Base-by-base conservation (phyloP, 2,329 filamentous ascomycete species). In the Neonectria ditissima region DNA sequence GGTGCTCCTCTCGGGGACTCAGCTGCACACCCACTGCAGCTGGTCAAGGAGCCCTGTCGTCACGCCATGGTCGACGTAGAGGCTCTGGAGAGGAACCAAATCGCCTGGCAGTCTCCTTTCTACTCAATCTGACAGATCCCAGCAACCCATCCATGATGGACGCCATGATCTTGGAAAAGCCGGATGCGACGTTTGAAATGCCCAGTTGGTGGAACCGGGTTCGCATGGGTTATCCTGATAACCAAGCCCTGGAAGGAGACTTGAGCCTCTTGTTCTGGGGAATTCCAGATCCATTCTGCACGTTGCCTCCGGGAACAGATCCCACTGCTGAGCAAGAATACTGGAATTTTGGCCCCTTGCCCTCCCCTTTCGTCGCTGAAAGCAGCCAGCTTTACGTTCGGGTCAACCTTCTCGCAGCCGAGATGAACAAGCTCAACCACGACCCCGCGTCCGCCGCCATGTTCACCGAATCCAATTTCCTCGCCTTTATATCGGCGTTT, bases 401-500 rank as follows among this genome's bases (percentile, higher is more conserved):
- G 7, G 22, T 47, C 8, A 47, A 10, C 20, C 22, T 47, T 10
- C 44, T 47, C 9, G 22, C 14, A 11, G 26, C 44, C 44, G 44
- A 26, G 24, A 8, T 47, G 24, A 5, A 47, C 8, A 24, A 28
- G 5, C 6, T 47, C 13, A 28, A 47, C 6, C 22, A 28, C 3
- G 44, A 26, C 22, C 22, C 24, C 14, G 16, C 14, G 26, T 48
- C 26, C 16, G 45, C 10, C 2, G 5, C n/a, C 5, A 4, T 70
- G 22, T 65, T 70, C 1, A 50, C 60, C 0, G 1, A 28, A 0
- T n/a, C 22, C 0, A 68, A 66, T 22, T 69, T 70, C 6, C 55
- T 62, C 11, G 39, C 55, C 9, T 50, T 45, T 1, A 18, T 70
- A 0, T 48, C 47, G 1, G 32, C 54, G 2, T 30, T 62, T 10